Conservation (phyloP, 768 basidiomycete species). For the Naematelia encephala region DNA sequence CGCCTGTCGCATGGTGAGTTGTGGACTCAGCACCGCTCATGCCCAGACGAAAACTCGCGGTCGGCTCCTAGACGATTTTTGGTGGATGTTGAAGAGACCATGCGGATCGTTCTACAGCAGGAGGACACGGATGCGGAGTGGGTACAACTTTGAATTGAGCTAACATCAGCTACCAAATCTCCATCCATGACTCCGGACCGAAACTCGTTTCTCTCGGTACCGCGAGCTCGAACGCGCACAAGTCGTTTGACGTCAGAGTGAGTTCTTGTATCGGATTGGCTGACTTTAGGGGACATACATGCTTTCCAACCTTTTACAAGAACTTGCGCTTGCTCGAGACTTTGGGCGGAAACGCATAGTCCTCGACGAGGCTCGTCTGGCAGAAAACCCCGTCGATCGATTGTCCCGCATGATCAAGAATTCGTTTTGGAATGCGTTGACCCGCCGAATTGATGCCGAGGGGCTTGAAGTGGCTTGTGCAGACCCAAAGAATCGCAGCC, state of each 20-base stretch:
- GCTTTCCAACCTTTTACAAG: conserved; percentile 97
- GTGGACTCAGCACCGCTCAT: background rate
- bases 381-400: conserved; percentile 95
- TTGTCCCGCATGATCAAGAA: conserved; percentile 95
- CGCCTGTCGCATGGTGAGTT: conserved; percentile 73
- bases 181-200: conserved; percentile 90
- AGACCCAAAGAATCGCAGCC: conserved; percentile 95
- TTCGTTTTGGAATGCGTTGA: conserved; percentile 97
- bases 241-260: conserved; percentile 92
- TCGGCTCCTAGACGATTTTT: conserved; percentile 80
- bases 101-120: conserved; percentile 91
- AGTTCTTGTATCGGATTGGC: conserved; percentile 17
- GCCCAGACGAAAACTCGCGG: conserved; percentile 69
- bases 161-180: conserved; percentile 58
- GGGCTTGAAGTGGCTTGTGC: conserved; percentile 96
- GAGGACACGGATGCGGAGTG: conserved; percentile 92
- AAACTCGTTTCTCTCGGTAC: conserved; percentile 95
- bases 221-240: conserved; percentile 95
- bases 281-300: conserved; percentile 85
- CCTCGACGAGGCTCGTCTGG: conserved; percentile 95
- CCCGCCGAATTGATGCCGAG: conserved; percentile 92
- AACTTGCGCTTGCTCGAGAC: conserved; percentile 92
- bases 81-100: conserved; percentile 97
- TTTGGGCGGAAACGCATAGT: conserved; percentile 94
- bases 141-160: conserved; percentile 14